Base-by-base conservation (phyloP, 306 rosid genomes). In the Glycine tomentella region DNA sequence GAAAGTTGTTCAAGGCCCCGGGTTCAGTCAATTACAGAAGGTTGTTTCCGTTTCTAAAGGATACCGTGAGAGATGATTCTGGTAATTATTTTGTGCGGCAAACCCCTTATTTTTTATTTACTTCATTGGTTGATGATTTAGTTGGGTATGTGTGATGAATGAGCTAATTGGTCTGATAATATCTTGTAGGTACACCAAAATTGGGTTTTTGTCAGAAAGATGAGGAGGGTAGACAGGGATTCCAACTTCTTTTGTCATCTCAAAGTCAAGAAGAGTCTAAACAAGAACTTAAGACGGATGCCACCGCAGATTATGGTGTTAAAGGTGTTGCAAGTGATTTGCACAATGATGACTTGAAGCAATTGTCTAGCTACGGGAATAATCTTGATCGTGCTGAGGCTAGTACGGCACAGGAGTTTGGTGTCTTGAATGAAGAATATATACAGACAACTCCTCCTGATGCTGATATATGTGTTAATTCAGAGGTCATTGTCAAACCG, bases 21-120 rank as follows among this genome's bases (percentile, higher is more conserved):
- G 95, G 97, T 48, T 95, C 97, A 14, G 64, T 91, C 53, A 87
- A 89, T 84, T 95, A 93, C 83, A 74, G 81, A 79, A 88, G 92
- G 89, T 3, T 92, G 85, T 91, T 92, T 75, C 93, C 96, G 5
- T 92, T n/a, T 85, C 78, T 93, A 20, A 81, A 63, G 88, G 82
- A 84, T 56, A 66, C 82, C 36, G 12, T 48, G 3, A 63, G 82
- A 72, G 87, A 77, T 57, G 40, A 78, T 55, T 77, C 88, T 38
- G 80, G 94, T 90, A 86, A 81, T 31, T 62, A 34, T 17, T 69
- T 81, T 69, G 45, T 72, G 76, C 42, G 48, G 49, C 36, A 3
- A 48, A 2, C 12, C 3, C 46, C 48, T 77, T 44, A 46, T 20
- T 40, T 1, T 12, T 53, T 42, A 2, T 75, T 16, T 5, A 17